Percentiles rank a stretch among this genome's conserved stretches.
phyloP scores from a whole-genome alignment of 83 land plant genomes.

The Diphasiastrum complanatum region DNA sequence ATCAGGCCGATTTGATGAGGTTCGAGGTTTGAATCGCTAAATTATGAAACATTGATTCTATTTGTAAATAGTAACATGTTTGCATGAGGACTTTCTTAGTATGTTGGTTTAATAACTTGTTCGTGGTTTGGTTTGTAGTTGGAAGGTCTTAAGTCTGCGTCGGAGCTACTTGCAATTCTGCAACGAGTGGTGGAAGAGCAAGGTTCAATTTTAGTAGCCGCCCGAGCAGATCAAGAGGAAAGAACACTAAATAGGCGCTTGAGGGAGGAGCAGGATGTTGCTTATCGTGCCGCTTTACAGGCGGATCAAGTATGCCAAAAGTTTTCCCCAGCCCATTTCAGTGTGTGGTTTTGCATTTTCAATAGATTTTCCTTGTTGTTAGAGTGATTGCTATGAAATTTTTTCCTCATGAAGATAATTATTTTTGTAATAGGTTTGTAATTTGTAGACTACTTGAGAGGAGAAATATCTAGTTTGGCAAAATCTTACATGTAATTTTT shows the following conservation, averaged over 20 bases:
- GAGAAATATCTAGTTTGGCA: no score
- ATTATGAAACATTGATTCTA: no score
- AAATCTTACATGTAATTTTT: no score
- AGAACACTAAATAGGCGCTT: conserved; percentile 69
- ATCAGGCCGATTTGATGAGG: no score
- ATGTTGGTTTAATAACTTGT: background rate
- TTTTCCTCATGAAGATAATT: no score
- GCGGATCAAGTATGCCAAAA: conserved; percentile 95
- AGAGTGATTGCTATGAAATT: no score
- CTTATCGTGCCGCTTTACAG: conserved; percentile 86
- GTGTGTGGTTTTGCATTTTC: no score
- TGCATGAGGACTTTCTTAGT: background rate
- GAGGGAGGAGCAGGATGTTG: conserved; percentile 99
- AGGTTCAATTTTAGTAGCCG: conserved; percentile 63
- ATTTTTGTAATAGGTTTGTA: no score
- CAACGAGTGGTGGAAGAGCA: conserved; percentile 92
- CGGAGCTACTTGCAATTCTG: conserved; percentile 56
- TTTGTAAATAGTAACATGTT: background rate
- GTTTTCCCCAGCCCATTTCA: no score
- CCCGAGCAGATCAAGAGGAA: conserved; percentile 92
- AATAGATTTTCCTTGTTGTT: no score
- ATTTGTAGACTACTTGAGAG: no score
- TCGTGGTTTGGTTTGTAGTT: conserved; percentile 37
- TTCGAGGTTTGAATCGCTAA: no score
- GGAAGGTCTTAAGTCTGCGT: conserved; percentile 83